Evolutionary conservation across 306 rosid species (phyloP), one percentile per base, ranked within the genome.

Genomic region (Amphicarpaea edgeworthii): DNA sequence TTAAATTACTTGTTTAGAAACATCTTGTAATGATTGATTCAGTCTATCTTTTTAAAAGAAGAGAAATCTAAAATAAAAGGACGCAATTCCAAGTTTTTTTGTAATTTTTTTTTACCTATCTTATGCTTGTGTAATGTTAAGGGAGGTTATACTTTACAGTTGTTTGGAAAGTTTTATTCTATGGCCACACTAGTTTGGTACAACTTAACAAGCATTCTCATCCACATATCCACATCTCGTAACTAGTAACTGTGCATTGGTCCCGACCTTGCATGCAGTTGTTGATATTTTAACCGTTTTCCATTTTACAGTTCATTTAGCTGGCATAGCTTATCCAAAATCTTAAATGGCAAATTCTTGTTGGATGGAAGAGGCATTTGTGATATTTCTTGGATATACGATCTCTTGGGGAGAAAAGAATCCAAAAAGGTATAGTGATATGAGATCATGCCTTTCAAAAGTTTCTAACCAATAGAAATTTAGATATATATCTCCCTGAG

Each of bases 321-420:
- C 12, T 37, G 50, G 54, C 14, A 50, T 34, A 21, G 5, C 54
- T 26, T 74, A 83, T 43, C 75, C 71, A 60, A 68, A 60, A 69
- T 50, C 51, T 50, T n/a, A 69, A 32, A 32, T 61, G 74, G 50
- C 78, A 24, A 6, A 12, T 34, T 57, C 66, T 73, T 34, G 69
- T 62, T 61, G 83, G 83, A 51, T 42, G 42, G 17, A 21, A 42
- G 12, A 51, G 2, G 49, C 45, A 17, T 50, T 54, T 4, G 1
- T 45, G 55, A 24, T 19, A 79, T 79, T 58, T 38, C 24, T 57
- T 55, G 19, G 82, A 66, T 46, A 77, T 47, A 6, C 43, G 12
- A 76, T 63, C 82, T 26, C 24, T 41, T 32, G 8, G 20, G 4
- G 32, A 3, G 15, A 11, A 37, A 49, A 20, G 21, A 20, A 81